These are phyloP conservation scores for Plenodomus lindquistii DNA, from an alignment of 2,329 filamentous ascomycete species.

Conservation along the genomic window DNA sequence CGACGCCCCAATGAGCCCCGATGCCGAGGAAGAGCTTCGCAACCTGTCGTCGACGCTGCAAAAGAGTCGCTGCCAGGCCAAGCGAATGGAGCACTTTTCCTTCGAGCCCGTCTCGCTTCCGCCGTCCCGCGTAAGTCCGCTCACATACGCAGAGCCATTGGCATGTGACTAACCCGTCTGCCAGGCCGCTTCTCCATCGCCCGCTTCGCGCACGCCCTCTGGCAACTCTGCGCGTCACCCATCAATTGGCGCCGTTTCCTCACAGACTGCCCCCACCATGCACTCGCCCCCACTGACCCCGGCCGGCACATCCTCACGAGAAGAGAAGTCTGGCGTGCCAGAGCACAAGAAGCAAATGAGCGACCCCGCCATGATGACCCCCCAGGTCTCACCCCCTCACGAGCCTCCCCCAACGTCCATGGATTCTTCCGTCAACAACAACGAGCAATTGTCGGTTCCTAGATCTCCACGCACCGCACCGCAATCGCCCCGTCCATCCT, in stretches of 20 bases:
- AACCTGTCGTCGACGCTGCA: slow-evolving; percentile 74
- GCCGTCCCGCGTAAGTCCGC: slow-evolving; percentile 67
- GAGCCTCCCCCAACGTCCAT: slow-evolving; percentile 56
- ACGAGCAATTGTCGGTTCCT: slow-evolving; percentile 24
- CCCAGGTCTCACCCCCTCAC: slow-evolving; percentile 59
- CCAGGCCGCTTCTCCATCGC: slow-evolving; percentile 54
- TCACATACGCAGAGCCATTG: slow-evolving; percentile 1
- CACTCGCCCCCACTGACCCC: slow-evolving; percentile 91
- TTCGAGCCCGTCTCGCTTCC: slow-evolving; percentile 92
- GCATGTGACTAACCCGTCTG: slow-evolving; percentile 26
- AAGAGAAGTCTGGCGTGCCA: slow-evolving; percentile 48
- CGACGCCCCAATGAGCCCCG: slow-evolving; percentile 43
- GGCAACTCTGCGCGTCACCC: slow-evolving; percentile 53
- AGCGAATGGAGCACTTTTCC: slow-evolving; percentile 80
- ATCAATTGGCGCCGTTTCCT: slow-evolving; percentile 67
- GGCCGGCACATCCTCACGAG: slow-evolving; percentile 69
- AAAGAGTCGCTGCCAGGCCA: slow-evolving; percentile 75
- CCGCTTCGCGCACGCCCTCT: slow-evolving; percentile 50
- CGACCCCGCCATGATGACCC: slow-evolving; percentile 58
- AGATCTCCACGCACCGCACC: slow-evolving; percentile 35
- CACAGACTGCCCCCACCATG: slow-evolving; percentile 70
- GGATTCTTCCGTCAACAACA: slow-evolving; percentile 30
- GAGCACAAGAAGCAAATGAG: slow-evolving; percentile 43
- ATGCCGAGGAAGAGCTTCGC: slow-evolving; percentile 66
- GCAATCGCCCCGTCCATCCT: slow-evolving; percentile 48